Conservation (phyloP, 2,329 filamentous ascomycete genomes). For the Graphium sp. region DNA sequence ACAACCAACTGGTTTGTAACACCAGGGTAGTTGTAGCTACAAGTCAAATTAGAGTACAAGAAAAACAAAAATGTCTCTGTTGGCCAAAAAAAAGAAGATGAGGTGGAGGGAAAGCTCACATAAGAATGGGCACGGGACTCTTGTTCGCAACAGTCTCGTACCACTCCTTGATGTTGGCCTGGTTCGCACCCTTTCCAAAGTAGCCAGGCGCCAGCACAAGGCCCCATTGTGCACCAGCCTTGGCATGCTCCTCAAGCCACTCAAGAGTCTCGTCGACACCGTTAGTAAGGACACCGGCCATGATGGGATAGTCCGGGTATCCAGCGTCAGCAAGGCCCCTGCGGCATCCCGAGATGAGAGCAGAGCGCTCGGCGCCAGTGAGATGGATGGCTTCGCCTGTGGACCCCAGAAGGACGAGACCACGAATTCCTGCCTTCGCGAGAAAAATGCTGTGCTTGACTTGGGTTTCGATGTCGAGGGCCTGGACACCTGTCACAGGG, state of each 20-base stretch:
- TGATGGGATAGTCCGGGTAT: conserved; percentile 40
- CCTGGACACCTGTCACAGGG: conserved; percentile 24
- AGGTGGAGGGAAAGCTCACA: conserved; percentile 29
- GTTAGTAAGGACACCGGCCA: conserved; percentile 43
- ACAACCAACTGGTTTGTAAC: conserved; percentile 50
- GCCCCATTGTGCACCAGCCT: conserved; percentile 42
- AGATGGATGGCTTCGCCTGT: conserved; percentile 50
- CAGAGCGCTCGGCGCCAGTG: conserved; percentile 34
- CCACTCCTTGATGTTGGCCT: conserved; percentile 39
- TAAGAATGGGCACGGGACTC: conserved; percentile 38
- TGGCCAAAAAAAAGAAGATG: background rate
- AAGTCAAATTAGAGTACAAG: background rate
- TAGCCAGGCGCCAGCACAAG: conserved; percentile 43
- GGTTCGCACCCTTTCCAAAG: conserved; percentile 34
- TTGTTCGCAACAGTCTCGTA: conserved; percentile 39
- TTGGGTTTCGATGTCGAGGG: conserved; percentile 41
- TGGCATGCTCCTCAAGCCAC: conserved; percentile 34
- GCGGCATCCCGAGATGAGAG: conserved; percentile 36
- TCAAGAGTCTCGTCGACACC: conserved; percentile 44
- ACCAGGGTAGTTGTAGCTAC: conserved; percentile 46
- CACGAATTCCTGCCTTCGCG: conserved; percentile 39
- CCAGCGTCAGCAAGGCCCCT: conserved; percentile 36
- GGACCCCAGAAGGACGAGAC: conserved; percentile 44
- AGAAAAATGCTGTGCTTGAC: conserved; percentile 41
- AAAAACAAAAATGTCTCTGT: background rate